These are phyloP conservation scores for Fusarium sp. DNA, from an alignment of 2,329 filamentous ascomycete species.

Conservation along the genomic window DNA sequence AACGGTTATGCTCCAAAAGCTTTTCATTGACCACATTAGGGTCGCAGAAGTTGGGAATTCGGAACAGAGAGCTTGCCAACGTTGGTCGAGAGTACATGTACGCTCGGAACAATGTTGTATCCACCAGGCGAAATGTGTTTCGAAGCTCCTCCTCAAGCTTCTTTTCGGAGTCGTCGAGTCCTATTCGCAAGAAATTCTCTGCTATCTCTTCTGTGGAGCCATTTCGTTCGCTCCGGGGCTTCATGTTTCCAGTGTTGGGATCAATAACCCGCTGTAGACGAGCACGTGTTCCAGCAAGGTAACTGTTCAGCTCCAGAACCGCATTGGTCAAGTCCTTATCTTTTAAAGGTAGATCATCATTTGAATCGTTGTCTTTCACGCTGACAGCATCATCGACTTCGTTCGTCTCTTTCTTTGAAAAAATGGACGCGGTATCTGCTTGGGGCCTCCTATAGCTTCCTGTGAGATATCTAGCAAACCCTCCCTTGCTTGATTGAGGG, in stretches of 20 bases:
- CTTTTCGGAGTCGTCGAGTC: conserved; percentile 63
- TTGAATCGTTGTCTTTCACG: conserved; percentile 58
- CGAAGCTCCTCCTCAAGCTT: conserved; percentile 79
- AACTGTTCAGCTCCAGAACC: conserved; percentile 85
- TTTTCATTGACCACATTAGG: conserved; percentile 95
- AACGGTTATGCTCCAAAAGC: conserved; percentile 87
- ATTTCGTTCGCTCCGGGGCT: conserved; percentile 61
- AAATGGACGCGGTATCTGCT: conserved; percentile 70
- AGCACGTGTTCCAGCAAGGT: conserved; percentile 86
- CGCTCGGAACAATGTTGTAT: conserved; percentile 92
- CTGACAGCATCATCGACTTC: conserved; percentile 70
- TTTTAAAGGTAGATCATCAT: conserved; percentile 70
- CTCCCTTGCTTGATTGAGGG: conserved; percentile 58
- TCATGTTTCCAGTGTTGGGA: conserved; percentile 72
- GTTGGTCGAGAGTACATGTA: conserved; percentile 94
- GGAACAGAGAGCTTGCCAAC: conserved; percentile 89
- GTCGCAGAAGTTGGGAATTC: conserved; percentile 97
- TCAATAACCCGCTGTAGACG: conserved; percentile 73
- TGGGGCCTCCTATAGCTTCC: conserved; percentile 60
- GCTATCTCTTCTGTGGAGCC: conserved; percentile 64
- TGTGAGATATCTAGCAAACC: conserved; percentile 69
- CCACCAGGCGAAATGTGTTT: conserved; percentile 84
- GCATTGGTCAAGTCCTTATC: conserved; percentile 88
- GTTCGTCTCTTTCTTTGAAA: conserved; percentile 66
- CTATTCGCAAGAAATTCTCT: conserved; percentile 67